Conservation (phyloP, 1,139 yeast species). For the Diutina catenulata region DNA sequence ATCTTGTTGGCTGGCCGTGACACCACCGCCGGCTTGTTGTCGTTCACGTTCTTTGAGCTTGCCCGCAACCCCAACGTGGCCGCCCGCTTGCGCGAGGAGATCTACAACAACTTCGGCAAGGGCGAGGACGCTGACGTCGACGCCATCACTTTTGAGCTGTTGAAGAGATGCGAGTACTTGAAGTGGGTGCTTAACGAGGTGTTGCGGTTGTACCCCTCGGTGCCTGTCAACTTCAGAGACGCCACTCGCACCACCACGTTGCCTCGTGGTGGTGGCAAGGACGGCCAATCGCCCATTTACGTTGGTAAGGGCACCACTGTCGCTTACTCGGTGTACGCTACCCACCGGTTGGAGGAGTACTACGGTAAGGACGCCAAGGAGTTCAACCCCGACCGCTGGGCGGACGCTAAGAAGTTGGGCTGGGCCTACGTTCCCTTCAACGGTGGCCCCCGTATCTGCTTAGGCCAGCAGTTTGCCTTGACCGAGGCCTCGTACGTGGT, state of each 20-base stretch:
- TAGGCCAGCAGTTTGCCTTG: slow-evolving; percentile 10
- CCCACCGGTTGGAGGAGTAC: slow-evolving; percentile 1
- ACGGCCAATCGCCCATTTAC: background rate
- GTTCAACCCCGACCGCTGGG: slow-evolving; percentile 5
- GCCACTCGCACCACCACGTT: slow-evolving; percentile 1
- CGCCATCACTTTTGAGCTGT: slow-evolving; percentile 2
- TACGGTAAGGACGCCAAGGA: slow-evolving; percentile 5
- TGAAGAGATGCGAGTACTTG: slow-evolving; percentile 5
- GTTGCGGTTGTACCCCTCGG: slow-evolving; percentile 5
- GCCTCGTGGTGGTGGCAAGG: slow-evolving; percentile 5
- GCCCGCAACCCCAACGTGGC: slow-evolving; percentile 1
- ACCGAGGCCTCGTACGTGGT: slow-evolving; percentile 5
- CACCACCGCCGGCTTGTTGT: slow-evolving; percentile 6
- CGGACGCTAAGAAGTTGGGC: background rate
- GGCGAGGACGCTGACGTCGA: slow-evolving; percentile 3
- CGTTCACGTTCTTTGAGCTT: slow-evolving; percentile 5
- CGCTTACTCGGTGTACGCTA: slow-evolving; percentile 1
- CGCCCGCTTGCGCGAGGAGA: background rate
- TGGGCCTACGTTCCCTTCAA: slow-evolving; percentile 25
- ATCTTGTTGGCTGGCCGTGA: slow-evolving; percentile 6
- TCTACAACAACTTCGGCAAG: slow-evolving; percentile 1
- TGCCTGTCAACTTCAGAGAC: slow-evolving; percentile 5
- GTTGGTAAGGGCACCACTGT: slow-evolving; percentile 6
- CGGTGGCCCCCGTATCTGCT: slow-evolving; percentile 51
- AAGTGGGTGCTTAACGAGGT: slow-evolving; percentile 5